Evolutionary conservation across 257 asterid species (phyloP).

Genomic region (Echites panduratus): DNA sequence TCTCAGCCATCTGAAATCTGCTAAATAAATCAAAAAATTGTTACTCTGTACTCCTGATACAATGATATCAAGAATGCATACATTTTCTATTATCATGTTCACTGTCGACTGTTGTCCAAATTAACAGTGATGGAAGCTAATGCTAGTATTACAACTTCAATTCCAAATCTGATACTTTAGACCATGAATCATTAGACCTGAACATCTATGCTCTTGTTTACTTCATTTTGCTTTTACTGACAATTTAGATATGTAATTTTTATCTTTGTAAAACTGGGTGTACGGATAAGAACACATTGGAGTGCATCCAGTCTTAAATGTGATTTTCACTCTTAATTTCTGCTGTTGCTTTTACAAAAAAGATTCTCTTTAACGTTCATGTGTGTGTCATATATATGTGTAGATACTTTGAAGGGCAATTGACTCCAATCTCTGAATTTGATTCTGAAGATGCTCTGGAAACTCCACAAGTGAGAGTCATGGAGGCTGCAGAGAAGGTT

Average conservation of each 20-base stretch:
- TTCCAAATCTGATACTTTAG: not conserved
- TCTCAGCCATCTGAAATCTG: not conserved
- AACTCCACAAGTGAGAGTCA: slow-evolving; percentile 40
- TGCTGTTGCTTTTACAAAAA: not conserved
- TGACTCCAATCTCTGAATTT: slow-evolving; percentile 58
- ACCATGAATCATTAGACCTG: not conserved
- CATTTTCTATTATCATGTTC: no score
- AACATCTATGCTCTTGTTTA: not conserved
- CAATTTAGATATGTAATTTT: not conserved
- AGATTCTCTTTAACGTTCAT: not conserved
- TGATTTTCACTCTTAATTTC: not conserved
- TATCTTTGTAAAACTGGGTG: not conserved
- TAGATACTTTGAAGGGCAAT: slow-evolving; percentile 92
- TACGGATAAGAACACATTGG: not conserved
- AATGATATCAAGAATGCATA: not conserved
- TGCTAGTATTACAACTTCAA: not conserved
- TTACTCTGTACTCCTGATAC: not conserved
- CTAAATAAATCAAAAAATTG: not conserved
- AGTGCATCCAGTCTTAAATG: not conserved
- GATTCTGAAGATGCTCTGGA: slow-evolving; percentile 53
- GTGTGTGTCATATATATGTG: not conserved
- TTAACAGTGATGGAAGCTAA: not conserved
- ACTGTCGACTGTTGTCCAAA: no score
- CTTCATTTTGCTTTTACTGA: not conserved
- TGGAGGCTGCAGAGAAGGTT: slow-evolving; percentile 92